Evolutionary conservation across 768 basidiomycete genomes (phyloP).

Genomic region (Cyathus striatus): DNA sequence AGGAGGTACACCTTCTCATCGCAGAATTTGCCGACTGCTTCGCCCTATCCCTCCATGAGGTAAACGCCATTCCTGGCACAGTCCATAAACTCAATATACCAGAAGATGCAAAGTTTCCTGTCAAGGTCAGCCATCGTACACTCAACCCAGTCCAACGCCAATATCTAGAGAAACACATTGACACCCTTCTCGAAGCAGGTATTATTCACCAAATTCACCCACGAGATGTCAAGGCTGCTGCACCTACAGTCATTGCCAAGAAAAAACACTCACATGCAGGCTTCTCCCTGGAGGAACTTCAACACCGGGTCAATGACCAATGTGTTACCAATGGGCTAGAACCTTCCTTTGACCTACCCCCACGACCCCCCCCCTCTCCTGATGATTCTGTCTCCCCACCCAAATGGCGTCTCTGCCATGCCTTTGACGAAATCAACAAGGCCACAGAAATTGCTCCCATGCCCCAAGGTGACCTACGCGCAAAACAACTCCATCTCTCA

Average conservation of each 20-base stretch:
- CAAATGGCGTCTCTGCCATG: conserved; percentile 30
- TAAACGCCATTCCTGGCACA: conserved; percentile 20
- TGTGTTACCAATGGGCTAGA: conserved; percentile 18
- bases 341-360: conserved; percentile 14
- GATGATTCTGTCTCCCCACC: background rate
- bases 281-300: conserved; percentile 24
- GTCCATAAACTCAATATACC: conserved; percentile 28
- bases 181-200: conserved; percentile 25
- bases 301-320: conserved; percentile 24
- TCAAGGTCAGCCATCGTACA: conserved; percentile 23
- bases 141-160: conserved; percentile 23
- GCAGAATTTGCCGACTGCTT: conserved; percentile 30
- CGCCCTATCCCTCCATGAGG: conserved; percentile 31
- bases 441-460: conserved; percentile 21
- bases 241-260: conserved; percentile 25
- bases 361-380: conserved; percentile 5
- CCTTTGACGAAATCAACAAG: conserved; percentile 28
- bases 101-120: conserved; percentile 17
- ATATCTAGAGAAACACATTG: conserved; percentile 22
- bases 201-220: conserved; percentile 24
- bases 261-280: conserved; percentile 27
- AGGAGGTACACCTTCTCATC: conserved; percentile 14
- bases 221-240: conserved; percentile 26
- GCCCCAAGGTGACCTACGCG: conserved; percentile 29
- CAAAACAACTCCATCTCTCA: conserved; percentile 28